Base-by-base conservation (phyloP, 2,329 filamentous ascomycete genomes). In the Microdochium trichocladiopsis region DNA sequence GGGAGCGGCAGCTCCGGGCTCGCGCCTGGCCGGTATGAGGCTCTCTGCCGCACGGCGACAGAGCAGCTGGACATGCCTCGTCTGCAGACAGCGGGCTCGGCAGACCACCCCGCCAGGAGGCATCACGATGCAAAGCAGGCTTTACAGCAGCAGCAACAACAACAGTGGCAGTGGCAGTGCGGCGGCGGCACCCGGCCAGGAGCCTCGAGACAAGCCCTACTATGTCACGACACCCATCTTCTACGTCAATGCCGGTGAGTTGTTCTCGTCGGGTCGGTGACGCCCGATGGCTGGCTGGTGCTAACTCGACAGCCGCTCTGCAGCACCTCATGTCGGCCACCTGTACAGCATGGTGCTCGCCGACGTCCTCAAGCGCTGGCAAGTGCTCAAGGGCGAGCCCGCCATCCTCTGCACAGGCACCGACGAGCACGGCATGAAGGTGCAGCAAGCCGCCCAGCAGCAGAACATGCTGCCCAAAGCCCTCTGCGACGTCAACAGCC, bases 221-320 rank as follows among this genome's bases (percentile, higher is more conserved):
- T 99, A 97, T 75, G 78, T 96, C 63, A 97, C 94, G 4, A 95
- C 91, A 9, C 94, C 94, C 2, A 99, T 99, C 53, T 99, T 97
- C 75, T 99, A 99, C 70, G 94, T 99, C 73, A 99, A 99, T 80
- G 90, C 92, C 52, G 84, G 90, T 92, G 73, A 60, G 74, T 58
- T 54, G 23, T 4, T 14, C 21, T 21, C 22, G 8, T 25, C 47
- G 14, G 12, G 4, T 21, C 6, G 41, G 14, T 8, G 33, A 11
- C 14, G 28, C n/a, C n/a, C 8, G 11, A 9, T 41, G 6, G 11
- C 11, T 41, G 16, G n/a, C 41, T 45, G 6, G 25, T 25, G 51
- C 60, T 64, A 55, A 66, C 54, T 54, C 45, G 53, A 21, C 31
- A 25, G 14, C 23, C 50, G 45, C 28, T 31, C 43, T 9, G 28